These are phyloP conservation scores for Botrytis fabae DNA, from an alignment of 2,329 filamentous ascomycete species.

Conservation along the genomic window DNA sequence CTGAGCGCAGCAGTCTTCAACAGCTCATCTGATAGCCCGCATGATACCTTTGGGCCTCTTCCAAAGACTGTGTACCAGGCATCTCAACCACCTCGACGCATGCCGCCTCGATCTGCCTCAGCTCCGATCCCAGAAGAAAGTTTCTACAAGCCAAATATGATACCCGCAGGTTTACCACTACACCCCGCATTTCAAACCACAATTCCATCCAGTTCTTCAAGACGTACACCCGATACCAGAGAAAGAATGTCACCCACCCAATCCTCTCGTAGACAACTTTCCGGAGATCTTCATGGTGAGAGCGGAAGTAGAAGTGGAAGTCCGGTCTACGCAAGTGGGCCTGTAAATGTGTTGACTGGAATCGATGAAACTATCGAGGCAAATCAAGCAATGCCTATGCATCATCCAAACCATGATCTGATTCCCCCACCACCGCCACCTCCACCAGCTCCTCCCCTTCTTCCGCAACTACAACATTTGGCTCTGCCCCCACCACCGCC, in stretches of 20 bases:
- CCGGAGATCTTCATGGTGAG: slow-evolving; percentile 38
- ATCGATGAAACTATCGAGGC: slow-evolving; percentile 50
- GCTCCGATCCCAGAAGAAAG: slow-evolving; percentile 55
- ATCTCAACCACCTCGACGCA: slow-evolving; percentile 49
- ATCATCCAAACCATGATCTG: slow-evolving; percentile 52
- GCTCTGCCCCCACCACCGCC: slow-evolving; percentile 62
- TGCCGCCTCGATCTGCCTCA: slow-evolving; percentile 60
- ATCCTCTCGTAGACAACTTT: slow-evolving; percentile 39
- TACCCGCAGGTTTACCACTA: slow-evolving; percentile 41
- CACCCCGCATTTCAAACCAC: slow-evolving; percentile 47
- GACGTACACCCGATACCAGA: slow-evolving; percentile 33
- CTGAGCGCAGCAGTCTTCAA: slow-evolving; percentile 24
- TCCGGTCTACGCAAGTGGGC: slow-evolving; percentile 32
- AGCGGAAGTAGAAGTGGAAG: slow-evolving; percentile 32
- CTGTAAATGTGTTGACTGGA: slow-evolving; percentile 43
- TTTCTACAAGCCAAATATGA: slow-evolving; percentile 35
- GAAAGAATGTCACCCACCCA: slow-evolving; percentile 27
- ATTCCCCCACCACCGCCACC: slow-evolving; percentile 55
- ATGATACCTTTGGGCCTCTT: slow-evolving; percentile 38
- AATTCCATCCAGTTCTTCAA: slow-evolving; percentile 41
- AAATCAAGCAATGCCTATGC: slow-evolving; percentile 39
- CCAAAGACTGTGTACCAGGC: slow-evolving; percentile 41
- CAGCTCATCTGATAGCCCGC: slow-evolving; percentile 34
- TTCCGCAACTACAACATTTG: slow-evolving; percentile 64
- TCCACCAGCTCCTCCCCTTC: slow-evolving; percentile 51